Evolutionary conservation across 331 rosid species (phyloP).

Genomic region (Telfairia occidentalis): DNA sequence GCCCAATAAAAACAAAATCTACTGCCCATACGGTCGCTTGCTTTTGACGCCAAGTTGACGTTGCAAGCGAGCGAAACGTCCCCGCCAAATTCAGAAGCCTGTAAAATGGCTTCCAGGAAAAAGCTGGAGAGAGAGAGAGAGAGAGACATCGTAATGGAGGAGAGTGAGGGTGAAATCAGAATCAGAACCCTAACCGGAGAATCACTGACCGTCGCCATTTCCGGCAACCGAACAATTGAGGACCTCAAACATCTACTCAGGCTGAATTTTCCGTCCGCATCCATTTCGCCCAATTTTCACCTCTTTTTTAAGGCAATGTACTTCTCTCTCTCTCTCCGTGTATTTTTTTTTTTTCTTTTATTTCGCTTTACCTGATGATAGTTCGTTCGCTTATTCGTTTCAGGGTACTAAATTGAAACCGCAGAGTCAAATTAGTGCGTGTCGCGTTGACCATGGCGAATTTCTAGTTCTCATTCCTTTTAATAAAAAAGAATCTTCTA

Average conservation of each 20-base stretch:
- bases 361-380: background rate
- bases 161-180: conserved; percentile 27
- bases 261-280: conserved; percentile 46
- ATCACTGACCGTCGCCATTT: conserved; percentile 30
- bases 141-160: conserved; percentile 17
- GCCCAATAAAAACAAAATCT: background rate
- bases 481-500: conserved; percentile 31
- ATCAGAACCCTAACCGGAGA: conserved; percentile 65
- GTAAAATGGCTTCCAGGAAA: background rate
- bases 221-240: conserved; percentile 31
- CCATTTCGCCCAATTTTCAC: conserved; percentile 55
- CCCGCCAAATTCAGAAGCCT: background rate
- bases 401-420: conserved; percentile 66
- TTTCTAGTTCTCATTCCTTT: conserved; percentile 66
- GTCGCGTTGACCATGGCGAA: conserved; percentile 29
- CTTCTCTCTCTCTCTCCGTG: background rate
- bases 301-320: conserved; percentile 50
- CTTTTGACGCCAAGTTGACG: background rate
- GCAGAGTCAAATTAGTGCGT: conserved; percentile 29
- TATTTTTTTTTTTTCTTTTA: background rate
- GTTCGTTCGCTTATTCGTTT: conserved; percentile 1
- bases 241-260: conserved; percentile 58
- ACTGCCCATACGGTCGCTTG: background rate
- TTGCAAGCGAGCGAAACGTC: background rate
- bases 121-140: conserved; percentile 3